Conservation (phyloP, 352 stramenopile genomes). For the Pilasporangium apinafurcum region DNA sequence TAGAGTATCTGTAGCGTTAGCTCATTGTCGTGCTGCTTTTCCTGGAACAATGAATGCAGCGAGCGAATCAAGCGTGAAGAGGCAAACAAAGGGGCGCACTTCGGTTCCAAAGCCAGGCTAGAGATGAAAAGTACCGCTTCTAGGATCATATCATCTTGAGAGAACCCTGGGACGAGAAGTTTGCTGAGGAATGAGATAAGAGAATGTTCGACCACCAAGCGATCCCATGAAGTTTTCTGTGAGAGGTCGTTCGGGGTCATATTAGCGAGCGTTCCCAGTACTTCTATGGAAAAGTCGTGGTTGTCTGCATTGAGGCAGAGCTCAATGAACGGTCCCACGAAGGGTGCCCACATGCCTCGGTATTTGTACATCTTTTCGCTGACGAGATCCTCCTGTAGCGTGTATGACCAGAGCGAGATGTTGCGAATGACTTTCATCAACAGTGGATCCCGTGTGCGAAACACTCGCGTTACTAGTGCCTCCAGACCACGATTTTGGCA, state of each 20-base stretch:
- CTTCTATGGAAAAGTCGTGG: slow-evolving; percentile 92
- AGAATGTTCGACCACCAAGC: slow-evolving; percentile 82
- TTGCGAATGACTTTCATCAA: slow-evolving; percentile 94
- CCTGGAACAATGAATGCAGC: slow-evolving; percentile 77
- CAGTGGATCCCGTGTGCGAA: slow-evolving; percentile 85
- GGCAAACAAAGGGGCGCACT: slow-evolving; percentile 71
- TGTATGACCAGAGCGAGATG: slow-evolving; percentile 90
- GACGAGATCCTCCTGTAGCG: slow-evolving; percentile 81
- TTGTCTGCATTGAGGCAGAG: slow-evolving; percentile 83
- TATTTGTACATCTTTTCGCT: slow-evolving; percentile 89
- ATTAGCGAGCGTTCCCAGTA: slow-evolving; percentile 90
- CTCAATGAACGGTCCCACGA: slow-evolving; percentile 86
- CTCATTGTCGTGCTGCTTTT: slow-evolving; percentile 85
- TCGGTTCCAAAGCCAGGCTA: slow-evolving; percentile 74
- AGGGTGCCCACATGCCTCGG: slow-evolving; percentile 88
- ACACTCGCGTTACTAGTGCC: slow-evolving; percentile 83
- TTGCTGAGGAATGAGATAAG: slow-evolving; percentile 88
- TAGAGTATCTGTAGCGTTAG: slow-evolving; percentile 79
- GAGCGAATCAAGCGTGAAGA: slow-evolving; percentile 66
- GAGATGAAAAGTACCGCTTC: slow-evolving; percentile 87
- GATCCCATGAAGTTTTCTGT: slow-evolving; percentile 83
- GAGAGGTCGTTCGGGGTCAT: slow-evolving; percentile 90
- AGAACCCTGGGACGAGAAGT: slow-evolving; percentile 90
- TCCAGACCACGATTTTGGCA: slow-evolving; percentile 83
- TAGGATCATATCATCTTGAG: slow-evolving; percentile 89